Percentiles rank a stretch among this genome's conserved stretches.
Evolutionary conservation across 2,329 filamentous ascomycete genomes (phyloP).

Genomic region (Microcera coccophila): DNA sequence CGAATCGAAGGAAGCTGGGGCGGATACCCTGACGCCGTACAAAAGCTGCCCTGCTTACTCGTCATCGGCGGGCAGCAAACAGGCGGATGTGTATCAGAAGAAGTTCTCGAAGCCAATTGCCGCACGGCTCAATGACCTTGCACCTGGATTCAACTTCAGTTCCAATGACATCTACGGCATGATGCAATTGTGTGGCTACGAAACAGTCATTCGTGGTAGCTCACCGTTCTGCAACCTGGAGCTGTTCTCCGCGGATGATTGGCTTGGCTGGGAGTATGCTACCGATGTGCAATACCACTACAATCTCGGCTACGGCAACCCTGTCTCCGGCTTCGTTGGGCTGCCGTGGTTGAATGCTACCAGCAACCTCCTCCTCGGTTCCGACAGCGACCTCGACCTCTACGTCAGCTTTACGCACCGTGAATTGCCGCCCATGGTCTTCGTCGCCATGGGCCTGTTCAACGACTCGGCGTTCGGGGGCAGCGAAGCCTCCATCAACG

Average conservation of each 20-base stretch:
- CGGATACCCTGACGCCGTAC: conserved; percentile 21
- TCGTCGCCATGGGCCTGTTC: conserved; percentile 21
- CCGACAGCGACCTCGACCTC: conserved; percentile 9
- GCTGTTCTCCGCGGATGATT: conserved; percentile 20
- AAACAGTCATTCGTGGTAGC: conserved; percentile 17
- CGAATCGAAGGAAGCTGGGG: conserved; percentile 20
- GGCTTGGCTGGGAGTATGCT: conserved; percentile 23
- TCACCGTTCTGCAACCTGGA: conserved; percentile 35
- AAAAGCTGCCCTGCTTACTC: conserved; percentile 22
- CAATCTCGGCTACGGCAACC: conserved; percentile 22
- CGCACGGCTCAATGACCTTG: conserved; percentile 13
- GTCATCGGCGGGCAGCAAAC: conserved; percentile 15
- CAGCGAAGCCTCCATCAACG: conserved; percentile 37
- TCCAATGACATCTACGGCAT: conserved; percentile 22
- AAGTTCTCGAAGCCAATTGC: conserved; percentile 16
- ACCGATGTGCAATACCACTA: conserved; percentile 26
- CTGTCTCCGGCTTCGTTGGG: conserved; percentile 18
- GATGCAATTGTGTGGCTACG: conserved; percentile 22
- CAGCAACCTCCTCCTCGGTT: conserved; percentile 11
- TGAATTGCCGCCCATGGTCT: conserved; percentile 22
- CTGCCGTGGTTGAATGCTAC: conserved; percentile 20
- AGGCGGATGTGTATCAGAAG: conserved; percentile 16
- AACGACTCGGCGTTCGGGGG: conserved; percentile 19
- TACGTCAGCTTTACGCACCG: conserved; percentile 24
- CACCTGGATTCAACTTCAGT: conserved; percentile 16